A percentile compares a stretch with the other conserved stretches of the same genome.
Evolutionary conservation across 1,139 yeast genomes (phyloP).

Genomic region (Diutina siamensis): DNA sequence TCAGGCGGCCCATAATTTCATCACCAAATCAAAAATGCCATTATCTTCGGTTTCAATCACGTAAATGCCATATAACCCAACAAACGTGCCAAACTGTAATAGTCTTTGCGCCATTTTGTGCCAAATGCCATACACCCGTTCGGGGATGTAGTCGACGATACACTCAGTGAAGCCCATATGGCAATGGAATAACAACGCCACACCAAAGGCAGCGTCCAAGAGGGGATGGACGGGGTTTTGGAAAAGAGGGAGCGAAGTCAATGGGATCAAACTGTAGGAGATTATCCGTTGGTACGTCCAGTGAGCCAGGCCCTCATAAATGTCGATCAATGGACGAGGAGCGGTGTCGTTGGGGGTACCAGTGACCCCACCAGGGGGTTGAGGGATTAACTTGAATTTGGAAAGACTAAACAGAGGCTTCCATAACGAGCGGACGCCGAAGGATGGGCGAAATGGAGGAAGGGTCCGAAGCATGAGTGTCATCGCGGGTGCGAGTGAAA

Average conservation of each 20-base stretch:
- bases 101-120: neutral
- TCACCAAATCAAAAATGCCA: slow-evolving; percentile 38
- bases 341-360: neutral
- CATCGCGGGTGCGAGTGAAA: neutral
- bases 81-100: slow-evolving; percentile 29
- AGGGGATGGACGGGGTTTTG: slow-evolving; percentile 17
- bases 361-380: slow-evolving; percentile 5
- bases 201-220: slow-evolving; percentile 57
- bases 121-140: slow-evolving; percentile 44
- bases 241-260: slow-evolving; percentile 7
- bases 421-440: slow-evolving; percentile 4
- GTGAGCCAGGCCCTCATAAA: slow-evolving; percentile 4
- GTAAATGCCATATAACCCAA: slow-evolving; percentile 72
- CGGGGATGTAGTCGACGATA: slow-evolving; percentile 82
- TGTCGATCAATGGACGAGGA: neutral
- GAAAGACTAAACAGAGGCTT: slow-evolving; percentile 1
- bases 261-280: neutral
- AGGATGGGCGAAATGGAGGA: neutral
- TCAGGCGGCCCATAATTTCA: slow-evolving; percentile 1
- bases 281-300: slow-evolving; percentile 4
- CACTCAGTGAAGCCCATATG: slow-evolving; percentile 79
- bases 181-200: slow-evolving; percentile 57
- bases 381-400: neutral
- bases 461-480: neutral
- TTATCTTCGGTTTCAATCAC: slow-evolving; percentile 62